A percentile compares a stretch with the other conserved stretches of the same genome.
phyloP scores from a whole-genome alignment of 129 eudicot genomes.

The Apium graveolens region DNA sequence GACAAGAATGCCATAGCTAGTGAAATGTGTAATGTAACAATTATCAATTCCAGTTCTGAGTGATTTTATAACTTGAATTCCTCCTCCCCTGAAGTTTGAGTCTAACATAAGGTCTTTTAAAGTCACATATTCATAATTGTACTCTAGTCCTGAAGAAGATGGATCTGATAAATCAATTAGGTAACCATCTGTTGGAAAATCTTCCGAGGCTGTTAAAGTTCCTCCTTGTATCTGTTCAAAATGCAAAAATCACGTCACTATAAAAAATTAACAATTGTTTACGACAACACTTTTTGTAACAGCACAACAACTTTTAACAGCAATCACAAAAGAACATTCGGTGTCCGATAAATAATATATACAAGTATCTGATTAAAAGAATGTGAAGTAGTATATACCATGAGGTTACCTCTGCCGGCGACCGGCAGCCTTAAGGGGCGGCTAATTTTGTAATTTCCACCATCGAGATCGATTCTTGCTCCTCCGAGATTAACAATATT shows the following conservation, averaged over 20 bases:
- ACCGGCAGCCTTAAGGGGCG: slow-evolving; percentile 64
- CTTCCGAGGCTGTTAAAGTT: slow-evolving; percentile 55
- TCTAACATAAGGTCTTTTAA: slow-evolving; percentile 63
- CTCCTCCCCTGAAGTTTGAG: slow-evolving; percentile 76
- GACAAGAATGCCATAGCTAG: slow-evolving; percentile 59
- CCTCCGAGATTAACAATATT: slow-evolving; percentile 84
- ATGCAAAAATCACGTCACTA: background rate
- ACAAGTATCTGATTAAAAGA: background rate
- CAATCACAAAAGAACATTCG: no score
- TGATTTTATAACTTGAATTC: slow-evolving; percentile 52
- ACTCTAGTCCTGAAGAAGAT: slow-evolving; percentile 15
- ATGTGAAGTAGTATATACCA: slow-evolving; percentile 33
- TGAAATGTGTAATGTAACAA: slow-evolving; percentile 74
- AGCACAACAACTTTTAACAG: no score
- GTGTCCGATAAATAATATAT: background rate
- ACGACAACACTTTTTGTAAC: no score
- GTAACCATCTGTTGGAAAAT: slow-evolving; percentile 49
- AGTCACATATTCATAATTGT: slow-evolving; percentile 58
- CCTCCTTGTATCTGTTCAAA: slow-evolving; percentile 74
- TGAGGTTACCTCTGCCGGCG: slow-evolving; percentile 55
- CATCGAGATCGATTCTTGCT: slow-evolving; percentile 57
- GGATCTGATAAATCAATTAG: slow-evolving; percentile 64
- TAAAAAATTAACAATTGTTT: no score
- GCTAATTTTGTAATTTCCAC: slow-evolving; percentile 70
- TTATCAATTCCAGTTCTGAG: slow-evolving; percentile 68